Percentiles rank a stretch among this genome's conserved stretches.
Evolutionary conservation across 2,329 filamentous ascomycete genomes (phyloP).

Genomic region (Neofusicoccum umdonicola): DNA sequence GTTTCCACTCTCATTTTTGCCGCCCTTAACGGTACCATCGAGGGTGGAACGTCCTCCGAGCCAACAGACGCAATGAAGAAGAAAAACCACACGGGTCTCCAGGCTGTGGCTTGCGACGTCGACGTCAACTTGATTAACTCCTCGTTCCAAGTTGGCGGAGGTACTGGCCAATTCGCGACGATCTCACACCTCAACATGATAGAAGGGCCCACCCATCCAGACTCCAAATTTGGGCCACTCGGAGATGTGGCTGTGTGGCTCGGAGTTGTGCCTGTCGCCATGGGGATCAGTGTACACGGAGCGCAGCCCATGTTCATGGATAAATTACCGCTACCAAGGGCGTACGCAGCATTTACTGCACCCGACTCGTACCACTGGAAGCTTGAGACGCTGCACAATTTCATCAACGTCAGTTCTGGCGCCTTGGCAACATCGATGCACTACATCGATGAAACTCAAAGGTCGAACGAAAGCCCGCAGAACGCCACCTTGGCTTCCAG

Average conservation of each 20-base stretch:
- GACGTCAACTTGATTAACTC: constrained; percentile 4
- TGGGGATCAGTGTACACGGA: constrained; percentile 14
- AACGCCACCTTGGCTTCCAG: neutral
- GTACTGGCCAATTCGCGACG: neutral
- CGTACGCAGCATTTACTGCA: neutral
- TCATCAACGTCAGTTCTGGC: constrained; percentile 9
- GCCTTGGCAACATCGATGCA: neutral
- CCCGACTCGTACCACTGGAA: neutral
- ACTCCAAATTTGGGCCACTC: neutral
- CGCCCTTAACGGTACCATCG: constrained; percentile 7
- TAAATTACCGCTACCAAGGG: neutral
- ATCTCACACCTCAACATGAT: neutral
- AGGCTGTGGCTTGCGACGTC: constrained; percentile 7
- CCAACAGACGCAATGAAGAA: neutral
- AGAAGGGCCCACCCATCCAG: neutral
- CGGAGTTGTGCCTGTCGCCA: constrained; percentile 15
- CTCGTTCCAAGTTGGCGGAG: neutral
- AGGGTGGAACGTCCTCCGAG: neutral
- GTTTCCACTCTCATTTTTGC: constrained; percentile 13
- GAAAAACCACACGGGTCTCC: neutral
- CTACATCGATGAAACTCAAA: neutral
- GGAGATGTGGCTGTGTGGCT: constrained; percentile 19
- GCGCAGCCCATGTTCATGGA: constrained; percentile 7
- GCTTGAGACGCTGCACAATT: neutral
- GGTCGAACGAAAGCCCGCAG: neutral